Evolutionary conservation across 768 basidiomycete genomes (phyloP), one percentile per base, ranked within the genome.

Genomic region (Kwoniella dejecticola): DNA sequence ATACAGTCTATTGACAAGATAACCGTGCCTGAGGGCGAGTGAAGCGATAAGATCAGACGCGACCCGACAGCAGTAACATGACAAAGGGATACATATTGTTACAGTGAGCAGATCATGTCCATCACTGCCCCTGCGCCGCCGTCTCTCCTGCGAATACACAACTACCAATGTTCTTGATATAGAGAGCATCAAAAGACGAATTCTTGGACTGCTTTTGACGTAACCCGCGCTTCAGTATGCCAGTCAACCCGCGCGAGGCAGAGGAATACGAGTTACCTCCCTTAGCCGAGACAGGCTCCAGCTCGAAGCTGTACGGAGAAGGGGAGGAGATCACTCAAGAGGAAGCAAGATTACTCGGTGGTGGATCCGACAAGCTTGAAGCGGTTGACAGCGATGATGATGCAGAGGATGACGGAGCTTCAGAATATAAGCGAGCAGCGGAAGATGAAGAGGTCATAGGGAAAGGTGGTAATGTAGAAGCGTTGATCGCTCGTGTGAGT

Each of bases 231-330:
- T 7, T 36, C 7, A 36, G 7, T 33, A 65, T 60, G 52, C 47
- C 61, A 6, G 31, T 73, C 24, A 46, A 31, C 13, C 69, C 59
- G 13, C 17, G 45, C 6, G 70, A 72, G 24, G 73, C 73, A n/a
- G 75, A 77, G 45, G 75, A 41, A 24, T 77, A 75, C 60, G 76
- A 77, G 57, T 66, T 77, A 17, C 67, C 64, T 71, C 29, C 55
- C 12, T 23, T 33, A 29, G 41, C 29, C 33, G 41, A 27, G 23
- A n/a, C n/a, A n/a, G n/a, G n/a, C n/a, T 47, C 52, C 4, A 42
- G 38, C 3, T 50, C 41, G 1, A 57, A 48, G n/a, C 6, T 7
- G 17, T 60, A 52, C 29, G 58, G 26, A 15, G 24, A 27, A 12
- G 61, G 55, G 13, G 46, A 60, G 11, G 52, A 31, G 19, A 30